These are phyloP conservation scores for Trichoderma hamatum DNA, from an alignment of 2,329 filamentous ascomycete species.

Conservation along the genomic window DNA sequence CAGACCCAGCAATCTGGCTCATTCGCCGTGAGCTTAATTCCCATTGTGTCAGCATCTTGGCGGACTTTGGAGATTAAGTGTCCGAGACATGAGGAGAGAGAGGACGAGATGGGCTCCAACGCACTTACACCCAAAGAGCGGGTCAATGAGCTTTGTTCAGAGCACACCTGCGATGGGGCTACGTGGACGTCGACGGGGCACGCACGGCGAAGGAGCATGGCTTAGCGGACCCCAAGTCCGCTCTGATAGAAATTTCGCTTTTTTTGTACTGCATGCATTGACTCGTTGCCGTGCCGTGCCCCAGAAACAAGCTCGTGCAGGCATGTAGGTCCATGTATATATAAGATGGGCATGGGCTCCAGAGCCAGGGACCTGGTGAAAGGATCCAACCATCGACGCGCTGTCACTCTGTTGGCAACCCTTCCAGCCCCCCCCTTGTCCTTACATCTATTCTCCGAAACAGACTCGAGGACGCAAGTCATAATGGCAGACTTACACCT, in stretches of 20 bases:
- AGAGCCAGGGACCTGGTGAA: not conserved
- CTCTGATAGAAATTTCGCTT: constrained; percentile 11
- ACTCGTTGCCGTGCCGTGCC: not conserved
- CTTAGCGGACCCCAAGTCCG: constrained; percentile 6
- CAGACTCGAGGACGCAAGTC: constrained; percentile 1
- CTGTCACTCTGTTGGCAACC: constrained; percentile 7
- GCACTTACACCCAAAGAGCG: constrained; percentile 14
- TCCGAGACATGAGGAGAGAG: not conserved
- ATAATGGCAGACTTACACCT: constrained; percentile 10
- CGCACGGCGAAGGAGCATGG: not conserved
- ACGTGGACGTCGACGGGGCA: not conserved
- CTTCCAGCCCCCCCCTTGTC: not conserved
- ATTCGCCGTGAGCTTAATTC: constrained; percentile 19
- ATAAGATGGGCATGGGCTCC: constrained; percentile 2
- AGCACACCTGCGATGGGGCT: not conserved
- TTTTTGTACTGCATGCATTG: not conserved
- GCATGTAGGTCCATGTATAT: constrained; percentile 8
- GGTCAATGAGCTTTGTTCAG: not conserved
- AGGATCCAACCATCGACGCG: not conserved
- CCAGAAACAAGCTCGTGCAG: not conserved
- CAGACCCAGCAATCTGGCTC: constrained; percentile 20
- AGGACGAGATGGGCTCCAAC: not conserved
- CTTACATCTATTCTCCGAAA: not conserved
- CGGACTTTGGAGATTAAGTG: constrained; percentile 22
- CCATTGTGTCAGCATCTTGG: constrained; percentile 3